phyloP scores from a whole-genome alignment of 495 filamentous ascomycete genomes.

The Filosporella fistucella region DNA sequence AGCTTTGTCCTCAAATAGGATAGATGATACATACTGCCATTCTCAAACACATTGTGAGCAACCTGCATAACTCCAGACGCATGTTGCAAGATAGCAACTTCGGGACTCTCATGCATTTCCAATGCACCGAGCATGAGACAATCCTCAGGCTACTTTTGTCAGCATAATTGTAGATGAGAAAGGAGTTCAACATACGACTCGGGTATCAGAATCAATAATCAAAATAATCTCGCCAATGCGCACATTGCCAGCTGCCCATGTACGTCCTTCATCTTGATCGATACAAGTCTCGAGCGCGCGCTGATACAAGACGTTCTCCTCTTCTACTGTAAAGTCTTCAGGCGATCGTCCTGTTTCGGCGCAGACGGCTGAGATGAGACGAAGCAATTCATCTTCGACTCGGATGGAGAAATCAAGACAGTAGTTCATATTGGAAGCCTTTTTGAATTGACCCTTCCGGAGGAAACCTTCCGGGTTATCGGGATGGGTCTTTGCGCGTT shows the following conservation, averaged over 20 bases:
- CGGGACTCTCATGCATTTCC: conserved; percentile 65
- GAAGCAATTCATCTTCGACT: conserved; percentile 52
- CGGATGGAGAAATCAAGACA: conserved; percentile 50
- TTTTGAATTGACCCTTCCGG: conserved; percentile 65
- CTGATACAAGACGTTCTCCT: conserved; percentile 48
- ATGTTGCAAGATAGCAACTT: conserved; percentile 67
- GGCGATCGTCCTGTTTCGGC: not conserved
- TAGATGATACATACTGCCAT: conserved; percentile 29
- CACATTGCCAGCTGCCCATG: conserved; percentile 66
- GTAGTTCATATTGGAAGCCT: conserved; percentile 71
- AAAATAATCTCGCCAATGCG: conserved; percentile 69
- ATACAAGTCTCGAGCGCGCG: conserved; percentile 46
- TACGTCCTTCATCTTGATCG: conserved; percentile 50
- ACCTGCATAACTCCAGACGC: conserved; percentile 69
- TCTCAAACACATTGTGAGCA: conserved; percentile 52
- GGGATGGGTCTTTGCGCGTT: conserved; percentile 1
- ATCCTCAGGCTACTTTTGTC: conserved; percentile 34
- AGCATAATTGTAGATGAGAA: not conserved
- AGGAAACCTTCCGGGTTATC: conserved; percentile 35
- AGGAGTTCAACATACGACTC: conserved; percentile 7
- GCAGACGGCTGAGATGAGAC: conserved; percentile 20
- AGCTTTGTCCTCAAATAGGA: not conserved
- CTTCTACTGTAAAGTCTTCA: conserved; percentile 42
- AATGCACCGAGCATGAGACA: conserved; percentile 62
- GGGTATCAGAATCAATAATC: conserved; percentile 16